These are phyloP conservation scores for Populus nigra DNA, from an alignment of 345 rosid species.

Conservation along the genomic window DNA sequence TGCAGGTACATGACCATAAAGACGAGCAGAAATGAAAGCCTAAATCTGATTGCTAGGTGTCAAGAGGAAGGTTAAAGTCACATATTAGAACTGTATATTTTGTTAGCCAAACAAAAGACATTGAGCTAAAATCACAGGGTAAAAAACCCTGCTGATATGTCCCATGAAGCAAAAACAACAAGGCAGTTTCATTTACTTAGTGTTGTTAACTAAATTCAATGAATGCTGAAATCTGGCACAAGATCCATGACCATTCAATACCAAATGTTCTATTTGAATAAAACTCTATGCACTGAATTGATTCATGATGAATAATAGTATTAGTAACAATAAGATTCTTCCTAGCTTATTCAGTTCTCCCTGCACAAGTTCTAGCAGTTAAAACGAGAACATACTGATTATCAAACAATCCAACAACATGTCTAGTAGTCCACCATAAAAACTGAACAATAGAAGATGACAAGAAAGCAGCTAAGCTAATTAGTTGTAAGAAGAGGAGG, in stretches of 20 bases:
- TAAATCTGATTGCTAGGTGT: background rate
- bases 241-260: no score
- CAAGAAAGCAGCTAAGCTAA: background rate
- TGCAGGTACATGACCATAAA: background rate
- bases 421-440: background rate
- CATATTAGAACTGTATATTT: no score
- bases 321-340: background rate
- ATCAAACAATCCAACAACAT: background rate
- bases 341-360: background rate
- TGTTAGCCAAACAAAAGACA: no score
- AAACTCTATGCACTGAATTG: background rate
- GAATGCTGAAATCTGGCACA: no score
- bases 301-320: background rate
- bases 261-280: background rate
- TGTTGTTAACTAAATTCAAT: no score
- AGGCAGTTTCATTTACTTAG: no score
- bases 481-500: no score
- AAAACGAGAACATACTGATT: background rate
- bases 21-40: background rate
- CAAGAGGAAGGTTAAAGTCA: no score
- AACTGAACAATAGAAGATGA: background rate
- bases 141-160: no score
- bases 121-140: no score
- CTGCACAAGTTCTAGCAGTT: background rate
- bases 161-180: no score